phyloP scores from a whole-genome alignment of 2,329 filamentous ascomycete species.

The Tolypocladium amazonense region DNA sequence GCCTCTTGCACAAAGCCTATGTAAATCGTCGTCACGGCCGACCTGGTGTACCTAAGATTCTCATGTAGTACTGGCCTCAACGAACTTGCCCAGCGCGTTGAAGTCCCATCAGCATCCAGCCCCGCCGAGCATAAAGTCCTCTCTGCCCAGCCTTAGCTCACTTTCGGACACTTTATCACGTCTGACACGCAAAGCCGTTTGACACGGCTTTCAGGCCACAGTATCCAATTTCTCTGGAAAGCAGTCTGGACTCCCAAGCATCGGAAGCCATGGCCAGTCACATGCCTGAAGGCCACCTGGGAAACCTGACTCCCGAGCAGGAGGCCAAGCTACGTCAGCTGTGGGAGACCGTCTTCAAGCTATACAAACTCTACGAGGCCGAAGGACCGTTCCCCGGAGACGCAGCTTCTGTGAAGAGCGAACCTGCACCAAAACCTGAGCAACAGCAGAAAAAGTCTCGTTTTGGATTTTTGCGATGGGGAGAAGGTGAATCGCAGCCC shows the following conservation, averaged over 20 bases:
- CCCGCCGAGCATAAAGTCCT: background rate
- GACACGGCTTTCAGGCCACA: background rate
- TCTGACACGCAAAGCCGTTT: background rate
- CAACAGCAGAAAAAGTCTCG: constrained; percentile 64
- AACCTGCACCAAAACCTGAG: constrained; percentile 21
- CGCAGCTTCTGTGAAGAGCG: constrained; percentile 3
- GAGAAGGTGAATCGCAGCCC: constrained; percentile 39
- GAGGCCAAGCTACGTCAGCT: constrained; percentile 81
- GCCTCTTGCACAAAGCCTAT: background rate
- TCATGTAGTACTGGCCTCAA: too few species aligned
- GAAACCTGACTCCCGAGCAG: constrained; percentile 78
- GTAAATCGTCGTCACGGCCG: background rate
- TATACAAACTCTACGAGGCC: constrained; percentile 51
- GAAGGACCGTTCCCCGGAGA: constrained; percentile 9
- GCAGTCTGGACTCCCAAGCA: background rate
- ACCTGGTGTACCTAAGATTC: background rate
- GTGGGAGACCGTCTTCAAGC: constrained; percentile 65
- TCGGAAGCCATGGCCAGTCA: background rate
- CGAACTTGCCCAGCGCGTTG: background rate
- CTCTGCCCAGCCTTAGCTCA: background rate
- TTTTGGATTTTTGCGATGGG: constrained; percentile 57
- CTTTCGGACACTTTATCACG: background rate
- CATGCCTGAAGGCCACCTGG: constrained; percentile 51
- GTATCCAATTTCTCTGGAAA: background rate
- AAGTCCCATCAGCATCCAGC: background rate